phyloP scores from a whole-genome alignment of 768 basidiomycete genomes.

The Botryobasidium botryosum region DNA sequence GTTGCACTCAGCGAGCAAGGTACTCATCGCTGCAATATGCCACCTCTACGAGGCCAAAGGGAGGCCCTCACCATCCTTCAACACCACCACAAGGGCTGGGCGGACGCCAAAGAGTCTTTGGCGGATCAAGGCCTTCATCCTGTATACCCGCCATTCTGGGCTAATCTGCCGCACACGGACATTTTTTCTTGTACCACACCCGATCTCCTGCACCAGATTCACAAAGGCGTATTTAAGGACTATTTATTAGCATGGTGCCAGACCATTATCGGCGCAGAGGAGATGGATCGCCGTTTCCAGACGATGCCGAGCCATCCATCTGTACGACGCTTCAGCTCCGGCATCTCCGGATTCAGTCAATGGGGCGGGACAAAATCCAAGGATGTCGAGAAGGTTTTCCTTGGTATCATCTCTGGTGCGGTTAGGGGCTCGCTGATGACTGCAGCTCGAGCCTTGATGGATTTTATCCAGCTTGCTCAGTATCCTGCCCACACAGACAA shows the following conservation, averaged over 20 bases:
- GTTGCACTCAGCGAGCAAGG: no score
- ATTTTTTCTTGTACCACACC: no score
- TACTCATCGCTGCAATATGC: no score
- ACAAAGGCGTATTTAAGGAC: no score
- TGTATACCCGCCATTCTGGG: no score
- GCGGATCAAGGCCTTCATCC: no score
- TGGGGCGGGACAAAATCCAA: slow-evolving; percentile 7
- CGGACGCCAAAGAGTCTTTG: no score
- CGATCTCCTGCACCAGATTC: no score
- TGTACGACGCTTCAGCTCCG: slow-evolving; percentile 1
- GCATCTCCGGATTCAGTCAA: slow-evolving; percentile 2
- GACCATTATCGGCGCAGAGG: slow-evolving; percentile 5
- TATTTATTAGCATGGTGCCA: slow-evolving; percentile 25
- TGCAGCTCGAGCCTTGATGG: slow-evolving; percentile 2
- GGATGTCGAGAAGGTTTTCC: slow-evolving; percentile 9
- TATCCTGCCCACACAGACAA: not conserved
- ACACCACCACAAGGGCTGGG: no score
- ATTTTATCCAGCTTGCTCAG: slow-evolving; percentile 2
- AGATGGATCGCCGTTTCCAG: slow-evolving; percentile 13
- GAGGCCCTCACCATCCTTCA: no score
- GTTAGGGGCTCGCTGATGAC: not conserved
- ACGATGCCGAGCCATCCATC: not conserved
- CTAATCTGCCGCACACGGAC: no score
- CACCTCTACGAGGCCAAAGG: no score
- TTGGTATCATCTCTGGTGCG: not conserved